Percentiles rank a stretch among this genome's conserved stretches.
Evolutionary conservation across 169 alveolate genomes (phyloP).

Genomic region (Plasmodium sp.): DNA sequence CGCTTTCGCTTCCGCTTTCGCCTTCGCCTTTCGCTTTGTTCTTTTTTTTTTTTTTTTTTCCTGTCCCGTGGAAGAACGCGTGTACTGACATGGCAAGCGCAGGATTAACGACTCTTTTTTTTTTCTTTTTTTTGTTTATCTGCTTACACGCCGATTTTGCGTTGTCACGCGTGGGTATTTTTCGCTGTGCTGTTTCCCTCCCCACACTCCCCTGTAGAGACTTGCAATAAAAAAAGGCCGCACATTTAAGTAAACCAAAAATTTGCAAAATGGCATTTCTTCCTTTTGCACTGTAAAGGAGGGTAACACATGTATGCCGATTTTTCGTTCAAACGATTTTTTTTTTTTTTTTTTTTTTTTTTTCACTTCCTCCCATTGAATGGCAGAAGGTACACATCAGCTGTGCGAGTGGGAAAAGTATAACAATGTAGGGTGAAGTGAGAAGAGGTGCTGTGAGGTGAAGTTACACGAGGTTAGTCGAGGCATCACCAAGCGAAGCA

Average conservation of each 20-base stretch:
- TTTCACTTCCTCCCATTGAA: background rate
- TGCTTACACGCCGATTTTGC: background rate
- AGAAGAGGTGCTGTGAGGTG: background rate
- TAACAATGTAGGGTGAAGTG: background rate
- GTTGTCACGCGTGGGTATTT: background rate
- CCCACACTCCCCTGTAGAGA: background rate
- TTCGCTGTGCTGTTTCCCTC: background rate
- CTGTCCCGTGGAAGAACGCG: background rate
- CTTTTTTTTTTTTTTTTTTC: background rate
- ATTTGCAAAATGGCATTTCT: background rate
- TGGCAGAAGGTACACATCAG: background rate
- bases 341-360: background rate
- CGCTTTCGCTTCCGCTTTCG: background rate
- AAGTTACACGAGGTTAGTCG: background rate
- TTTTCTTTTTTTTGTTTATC: background rate
- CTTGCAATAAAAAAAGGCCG: background rate
- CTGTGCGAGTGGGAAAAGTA: background rate
- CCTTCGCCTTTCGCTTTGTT: background rate
- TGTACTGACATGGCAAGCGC: background rate
- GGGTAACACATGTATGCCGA: background rate
- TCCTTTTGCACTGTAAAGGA: background rate
- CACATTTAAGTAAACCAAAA: background rate
- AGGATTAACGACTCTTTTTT: background rate
- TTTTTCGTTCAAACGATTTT: background rate
- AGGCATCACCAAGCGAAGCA: background rate